Conservation (phyloP, 257 asterid species). For the Fraxinus quadrangulata region DNA sequence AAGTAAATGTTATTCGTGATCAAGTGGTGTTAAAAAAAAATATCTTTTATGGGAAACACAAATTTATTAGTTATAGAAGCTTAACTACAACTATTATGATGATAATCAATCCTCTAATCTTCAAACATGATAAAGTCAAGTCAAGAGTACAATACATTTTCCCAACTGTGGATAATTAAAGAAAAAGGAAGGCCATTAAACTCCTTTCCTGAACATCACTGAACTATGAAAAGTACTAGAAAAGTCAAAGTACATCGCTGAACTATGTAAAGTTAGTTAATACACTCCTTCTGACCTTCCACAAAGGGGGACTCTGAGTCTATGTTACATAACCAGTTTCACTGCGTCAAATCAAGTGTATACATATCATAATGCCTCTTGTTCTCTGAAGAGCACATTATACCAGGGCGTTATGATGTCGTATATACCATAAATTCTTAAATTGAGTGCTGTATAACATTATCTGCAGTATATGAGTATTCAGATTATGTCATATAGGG, state of each 20-base stretch:
- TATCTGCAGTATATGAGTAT: neutral
- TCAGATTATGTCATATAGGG: neutral
- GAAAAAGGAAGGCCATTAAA: neutral
- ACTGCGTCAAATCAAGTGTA: neutral
- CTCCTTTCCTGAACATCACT: neutral
- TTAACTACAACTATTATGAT: neutral
- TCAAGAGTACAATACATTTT: neutral
- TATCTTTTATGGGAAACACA: neutral
- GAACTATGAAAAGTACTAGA: neutral
- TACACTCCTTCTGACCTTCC: neutral
- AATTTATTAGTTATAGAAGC: neutral
- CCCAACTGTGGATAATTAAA: neutral
- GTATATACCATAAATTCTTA: neutral
- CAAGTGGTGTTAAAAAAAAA: neutral
- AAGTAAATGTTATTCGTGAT: slow-evolving; percentile 7
- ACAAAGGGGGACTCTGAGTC: neutral
- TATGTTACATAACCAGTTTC: neutral
- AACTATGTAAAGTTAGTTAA: neutral
- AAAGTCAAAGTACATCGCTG: neutral
- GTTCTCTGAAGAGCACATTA: neutral
- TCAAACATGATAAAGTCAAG: neutral
- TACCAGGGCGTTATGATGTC: neutral
- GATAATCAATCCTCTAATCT: neutral
- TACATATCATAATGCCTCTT: neutral
- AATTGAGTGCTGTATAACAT: neutral